Percentiles rank a stretch among this genome's conserved stretches.
phyloP scores from a whole-genome alignment of 768 basidiomycete species.

The Hebeloma cylindrosporum region DNA sequence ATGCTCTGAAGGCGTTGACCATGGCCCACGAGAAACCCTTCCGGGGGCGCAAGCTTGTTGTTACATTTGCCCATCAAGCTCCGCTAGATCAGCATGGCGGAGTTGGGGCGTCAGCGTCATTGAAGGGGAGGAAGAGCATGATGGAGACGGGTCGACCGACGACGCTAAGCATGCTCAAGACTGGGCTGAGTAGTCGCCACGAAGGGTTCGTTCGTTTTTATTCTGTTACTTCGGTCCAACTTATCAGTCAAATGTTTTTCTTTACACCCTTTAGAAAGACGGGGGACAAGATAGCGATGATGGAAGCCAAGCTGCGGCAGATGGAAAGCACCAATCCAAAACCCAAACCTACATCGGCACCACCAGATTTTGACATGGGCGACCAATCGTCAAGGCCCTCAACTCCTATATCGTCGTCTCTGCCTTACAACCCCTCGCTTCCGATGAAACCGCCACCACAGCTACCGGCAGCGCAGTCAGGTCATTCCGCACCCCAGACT shows the following conservation, averaged over 20 bases:
- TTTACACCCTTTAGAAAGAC: constrained; percentile 49
- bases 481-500: constrained; percentile 1
- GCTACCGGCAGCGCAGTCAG: constrained; percentile 19
- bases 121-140: constrained; percentile 41
- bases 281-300: constrained; percentile 85
- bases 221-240: background rate
- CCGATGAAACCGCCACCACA: constrained; percentile 43
- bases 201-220: constrained; percentile 40
- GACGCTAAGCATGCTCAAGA: constrained; percentile 85
- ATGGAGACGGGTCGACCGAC: constrained; percentile 73
- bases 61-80: constrained; percentile 92
- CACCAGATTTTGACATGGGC: constrained; percentile 4
- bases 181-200: constrained; percentile 51
- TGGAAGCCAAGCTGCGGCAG: constrained; percentile 92
- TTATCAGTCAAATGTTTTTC: background rate
- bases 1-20: constrained; percentile 75
- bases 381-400: background rate
- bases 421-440: constrained; percentile 36
- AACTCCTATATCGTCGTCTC: constrained; percentile 6
- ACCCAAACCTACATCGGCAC: constrained; percentile 16
- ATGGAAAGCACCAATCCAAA: constrained; percentile 52
- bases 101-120: constrained; percentile 16
- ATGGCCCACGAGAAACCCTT: constrained; percentile 77
- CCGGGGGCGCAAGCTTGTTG: constrained; percentile 83
- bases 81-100: constrained; percentile 43